Conservation (phyloP, 2,329 filamentous ascomycete genomes). For the Annulohypoxylon truncatum region DNA sequence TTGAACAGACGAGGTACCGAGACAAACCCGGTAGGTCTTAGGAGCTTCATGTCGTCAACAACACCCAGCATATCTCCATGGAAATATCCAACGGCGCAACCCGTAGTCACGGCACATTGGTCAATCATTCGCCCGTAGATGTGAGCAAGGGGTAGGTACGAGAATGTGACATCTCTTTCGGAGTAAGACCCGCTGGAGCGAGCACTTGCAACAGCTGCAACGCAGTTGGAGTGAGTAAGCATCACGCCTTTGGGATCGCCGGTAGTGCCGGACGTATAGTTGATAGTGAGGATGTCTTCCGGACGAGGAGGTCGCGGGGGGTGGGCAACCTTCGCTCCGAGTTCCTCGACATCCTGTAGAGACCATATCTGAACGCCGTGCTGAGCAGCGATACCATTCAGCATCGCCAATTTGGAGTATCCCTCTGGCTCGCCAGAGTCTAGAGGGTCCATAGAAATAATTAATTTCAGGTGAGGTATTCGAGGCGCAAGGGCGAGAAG, state of each 20-base stretch:
- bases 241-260: conserved; percentile 86
- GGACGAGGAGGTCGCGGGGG: conserved; percentile 77
- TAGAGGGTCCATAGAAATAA: conserved; percentile 86
- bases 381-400: conserved; percentile 79
- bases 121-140: conserved; percentile 92
- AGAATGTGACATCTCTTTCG: conserved; percentile 73
- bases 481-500: conserved; percentile 83
- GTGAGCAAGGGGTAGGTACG: conserved; percentile 93
- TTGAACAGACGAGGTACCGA: conserved; percentile 94
- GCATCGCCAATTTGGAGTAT: conserved; percentile 80
- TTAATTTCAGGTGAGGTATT: conserved; percentile 84
- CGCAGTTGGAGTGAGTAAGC: conserved; percentile 82
- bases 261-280: conserved; percentile 90
- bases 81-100: conserved; percentile 88
- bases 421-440: conserved; percentile 81
- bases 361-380: conserved; percentile 83
- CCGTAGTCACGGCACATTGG: conserved; percentile 77
- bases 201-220: conserved; percentile 75
- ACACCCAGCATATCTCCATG: conserved; percentile 88
- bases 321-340: conserved; percentile 77
- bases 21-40: conserved; percentile 84
- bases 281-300: conserved; percentile 87
- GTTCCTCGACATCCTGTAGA: conserved; percentile 81
- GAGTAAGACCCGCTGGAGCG: conserved; percentile 65
- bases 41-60: conserved; percentile 89